Conservation (phyloP, 345 rosid genomes). For the Lenwebbia sp. region DNA sequence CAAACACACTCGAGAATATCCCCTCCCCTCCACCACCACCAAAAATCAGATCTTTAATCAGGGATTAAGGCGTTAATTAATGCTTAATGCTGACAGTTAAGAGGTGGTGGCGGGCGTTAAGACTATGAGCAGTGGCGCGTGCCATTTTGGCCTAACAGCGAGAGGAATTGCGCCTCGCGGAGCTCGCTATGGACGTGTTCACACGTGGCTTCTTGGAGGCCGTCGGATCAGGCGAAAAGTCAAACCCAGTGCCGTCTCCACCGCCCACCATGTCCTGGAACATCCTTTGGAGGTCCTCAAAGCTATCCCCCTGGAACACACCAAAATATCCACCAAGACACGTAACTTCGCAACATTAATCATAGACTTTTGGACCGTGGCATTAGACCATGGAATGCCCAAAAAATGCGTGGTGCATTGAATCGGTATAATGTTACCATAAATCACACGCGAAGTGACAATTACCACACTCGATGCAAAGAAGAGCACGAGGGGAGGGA, state of each 20-base stretch:
- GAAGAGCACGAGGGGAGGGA: background rate
- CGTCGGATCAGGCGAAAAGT: slow-evolving; percentile 9
- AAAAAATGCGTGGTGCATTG: background rate
- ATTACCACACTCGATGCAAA: background rate
- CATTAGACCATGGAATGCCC: background rate
- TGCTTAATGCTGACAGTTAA: background rate
- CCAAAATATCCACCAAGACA: background rate
- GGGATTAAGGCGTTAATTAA: background rate
- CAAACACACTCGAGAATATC: background rate
- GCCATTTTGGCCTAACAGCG: background rate
- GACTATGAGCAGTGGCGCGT: background rate
- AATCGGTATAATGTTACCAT: background rate
- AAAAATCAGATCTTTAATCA: background rate
- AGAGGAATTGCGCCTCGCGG: slow-evolving; percentile 24
- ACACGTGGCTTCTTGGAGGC: slow-evolving; percentile 37
- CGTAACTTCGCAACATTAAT: background rate
- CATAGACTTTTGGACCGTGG: background rate
- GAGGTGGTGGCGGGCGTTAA: background rate
- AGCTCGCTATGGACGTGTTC: slow-evolving; percentile 16
- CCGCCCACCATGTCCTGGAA: slow-evolving; percentile 69
- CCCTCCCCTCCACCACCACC: background rate
- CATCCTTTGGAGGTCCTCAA: slow-evolving; percentile 89
- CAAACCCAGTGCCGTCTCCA: slow-evolving; percentile 30
- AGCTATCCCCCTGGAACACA: slow-evolving; percentile 47
- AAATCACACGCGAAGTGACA: background rate